These are phyloP conservation scores for Pyrenula massariospora DNA, from an alignment of 495 filamentous ascomycete genomes.

Conservation along the genomic window DNA sequence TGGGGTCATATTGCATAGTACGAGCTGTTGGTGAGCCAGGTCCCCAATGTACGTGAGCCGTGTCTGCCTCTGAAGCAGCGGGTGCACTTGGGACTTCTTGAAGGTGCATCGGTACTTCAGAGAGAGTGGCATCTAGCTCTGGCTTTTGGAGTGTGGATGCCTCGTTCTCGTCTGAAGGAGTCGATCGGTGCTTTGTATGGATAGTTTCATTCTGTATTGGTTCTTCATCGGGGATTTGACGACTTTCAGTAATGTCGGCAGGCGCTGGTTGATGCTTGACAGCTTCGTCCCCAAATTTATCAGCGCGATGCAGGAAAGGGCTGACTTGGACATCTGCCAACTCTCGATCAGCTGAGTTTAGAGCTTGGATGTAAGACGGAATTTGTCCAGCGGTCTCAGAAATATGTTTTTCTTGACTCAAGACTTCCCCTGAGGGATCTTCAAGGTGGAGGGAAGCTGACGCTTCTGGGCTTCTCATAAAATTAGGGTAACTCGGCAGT, in stretches of 20 bases:
- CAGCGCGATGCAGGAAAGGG: neutral
- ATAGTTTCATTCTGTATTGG: neutral
- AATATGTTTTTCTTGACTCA: no score
- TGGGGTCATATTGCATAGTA: neutral
- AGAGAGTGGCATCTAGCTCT: neutral
- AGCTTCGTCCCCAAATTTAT: neutral
- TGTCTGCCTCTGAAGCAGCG: neutral
- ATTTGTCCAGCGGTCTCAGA: no score
- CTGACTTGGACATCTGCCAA: neutral
- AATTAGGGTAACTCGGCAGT: no score
- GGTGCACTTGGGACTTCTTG: neutral
- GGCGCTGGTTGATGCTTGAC: neutral
- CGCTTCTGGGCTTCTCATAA: no score
- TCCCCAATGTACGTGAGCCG: neutral
- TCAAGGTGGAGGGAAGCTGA: no score
- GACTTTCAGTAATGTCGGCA: neutral
- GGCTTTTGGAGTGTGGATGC: neutral
- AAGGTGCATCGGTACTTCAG: neutral
- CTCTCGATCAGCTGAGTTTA: no score
- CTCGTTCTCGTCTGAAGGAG: neutral
- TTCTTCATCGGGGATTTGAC: neutral
- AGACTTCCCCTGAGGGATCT: no score
- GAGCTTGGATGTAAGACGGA: no score
- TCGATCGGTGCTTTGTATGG: neutral
- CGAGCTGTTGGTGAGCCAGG: neutral